These are phyloP conservation scores for Fusarium pseudograminearum DNA, from an alignment of 2,329 filamentous ascomycete genomes.

Conservation along the genomic window DNA sequence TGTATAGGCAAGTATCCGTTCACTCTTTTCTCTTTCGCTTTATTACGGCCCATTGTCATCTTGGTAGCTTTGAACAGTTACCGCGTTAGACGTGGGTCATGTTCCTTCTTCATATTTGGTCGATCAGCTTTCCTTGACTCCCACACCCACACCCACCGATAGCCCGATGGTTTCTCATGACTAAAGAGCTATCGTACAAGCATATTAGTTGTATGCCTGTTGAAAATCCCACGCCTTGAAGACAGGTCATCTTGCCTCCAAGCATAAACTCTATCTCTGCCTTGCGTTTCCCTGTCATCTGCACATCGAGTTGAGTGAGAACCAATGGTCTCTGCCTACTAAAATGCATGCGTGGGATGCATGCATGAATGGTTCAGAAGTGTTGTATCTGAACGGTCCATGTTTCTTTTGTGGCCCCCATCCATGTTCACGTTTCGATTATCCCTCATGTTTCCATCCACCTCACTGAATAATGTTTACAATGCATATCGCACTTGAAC, in stretches of 20 bases:
- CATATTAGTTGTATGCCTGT: constrained; percentile 34
- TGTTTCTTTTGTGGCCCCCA: constrained; percentile 37
- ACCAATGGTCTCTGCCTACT: constrained; percentile 8
- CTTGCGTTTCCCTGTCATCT: neutral
- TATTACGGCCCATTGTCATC: neutral
- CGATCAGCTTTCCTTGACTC: constrained; percentile 28
- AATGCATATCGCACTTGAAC: constrained; percentile 6
- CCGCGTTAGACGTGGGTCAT: constrained; percentile 41
- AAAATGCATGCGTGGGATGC: constrained; percentile 46
- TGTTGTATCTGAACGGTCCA: constrained; percentile 18
- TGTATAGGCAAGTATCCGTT: constrained; percentile 19
- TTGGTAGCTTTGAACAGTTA: constrained; percentile 5
- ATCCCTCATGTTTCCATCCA: constrained; percentile 42
- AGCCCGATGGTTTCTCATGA: constrained; percentile 41
- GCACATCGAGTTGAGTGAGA: neutral
- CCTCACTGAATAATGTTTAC: constrained; percentile 12
- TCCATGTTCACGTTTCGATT: constrained; percentile 33
- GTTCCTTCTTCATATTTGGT: constrained; percentile 22
- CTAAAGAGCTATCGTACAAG: constrained; percentile 38
- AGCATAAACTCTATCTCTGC: constrained; percentile 8
- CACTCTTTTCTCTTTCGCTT: constrained; percentile 7
- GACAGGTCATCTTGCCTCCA: neutral
- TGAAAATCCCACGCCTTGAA: neutral
- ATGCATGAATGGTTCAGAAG: constrained; percentile 42
- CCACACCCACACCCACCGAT: constrained; percentile 31